phyloP scores from a whole-genome alignment of 441 rosid genomes.

The Adansonia grandidieri region DNA sequence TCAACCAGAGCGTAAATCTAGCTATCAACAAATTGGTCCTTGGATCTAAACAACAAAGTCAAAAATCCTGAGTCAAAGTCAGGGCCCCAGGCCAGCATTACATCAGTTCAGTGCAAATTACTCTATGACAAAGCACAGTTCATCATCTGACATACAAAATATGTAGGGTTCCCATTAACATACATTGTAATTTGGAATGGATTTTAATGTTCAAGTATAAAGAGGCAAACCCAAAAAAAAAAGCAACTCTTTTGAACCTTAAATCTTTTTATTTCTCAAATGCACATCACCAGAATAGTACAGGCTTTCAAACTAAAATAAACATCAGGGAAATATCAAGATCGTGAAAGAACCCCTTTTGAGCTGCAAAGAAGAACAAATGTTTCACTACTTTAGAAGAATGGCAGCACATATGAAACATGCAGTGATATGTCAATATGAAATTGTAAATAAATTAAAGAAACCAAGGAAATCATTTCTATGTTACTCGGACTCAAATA shows the following conservation, averaged over 20 bases:
- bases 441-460: background rate
- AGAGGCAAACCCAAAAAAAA: background rate
- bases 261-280: background rate
- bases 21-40: too few species aligned
- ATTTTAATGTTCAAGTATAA: background rate
- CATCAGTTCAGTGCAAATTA: background rate
- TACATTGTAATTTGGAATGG: background rate
- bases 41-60: too few species aligned
- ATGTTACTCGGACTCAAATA: too few species aligned
- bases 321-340: slow-evolving; percentile 44
- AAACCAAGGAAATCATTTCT: background rate
- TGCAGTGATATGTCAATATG: background rate
- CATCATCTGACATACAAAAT: slow-evolving; percentile 1
- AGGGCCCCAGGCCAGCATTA: background rate
- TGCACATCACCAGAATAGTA: background rate
- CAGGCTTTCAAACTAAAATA: background rate
- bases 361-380: slow-evolving; percentile 57
- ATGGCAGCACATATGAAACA: background rate
- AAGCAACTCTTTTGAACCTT: background rate
- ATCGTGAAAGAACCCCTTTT: slow-evolving; percentile 77
- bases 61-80: too few species aligned
- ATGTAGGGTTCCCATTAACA: background rate
- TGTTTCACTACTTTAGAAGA: background rate
- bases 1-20: too few species aligned
- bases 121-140: background rate